These are phyloP conservation scores for Coemansia sp. DNA, from an alignment of 192 early-diverging fungal species.

Conservation along the genomic window DNA sequence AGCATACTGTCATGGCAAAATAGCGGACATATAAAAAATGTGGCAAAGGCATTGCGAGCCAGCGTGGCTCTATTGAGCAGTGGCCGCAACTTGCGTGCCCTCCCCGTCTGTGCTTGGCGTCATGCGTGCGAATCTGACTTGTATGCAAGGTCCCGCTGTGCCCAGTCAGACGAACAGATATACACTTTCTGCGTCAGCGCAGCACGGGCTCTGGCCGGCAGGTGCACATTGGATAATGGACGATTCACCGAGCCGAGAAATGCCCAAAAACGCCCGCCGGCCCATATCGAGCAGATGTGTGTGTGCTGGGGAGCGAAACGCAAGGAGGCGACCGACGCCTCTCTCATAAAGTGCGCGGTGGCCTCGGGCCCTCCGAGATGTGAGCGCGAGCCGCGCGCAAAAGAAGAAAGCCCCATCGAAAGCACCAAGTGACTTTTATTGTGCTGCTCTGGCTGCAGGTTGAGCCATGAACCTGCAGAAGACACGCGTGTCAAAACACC, in stretches of 20 bases:
- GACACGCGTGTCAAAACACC: neutral
- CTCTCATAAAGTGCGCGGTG: neutral
- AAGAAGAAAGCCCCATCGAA: neutral
- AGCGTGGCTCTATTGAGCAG: constrained; percentile 34
- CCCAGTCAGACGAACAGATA: constrained; percentile 7
- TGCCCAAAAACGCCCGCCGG: neutral
- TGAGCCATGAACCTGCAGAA: neutral
- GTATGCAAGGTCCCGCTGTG: neutral
- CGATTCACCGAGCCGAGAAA: constrained; percentile 16
- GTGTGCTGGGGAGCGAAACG: neutral
- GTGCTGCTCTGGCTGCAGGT: neutral
- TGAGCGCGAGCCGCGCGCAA: no score
- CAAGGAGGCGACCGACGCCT: neutral
- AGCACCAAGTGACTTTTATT: neutral
- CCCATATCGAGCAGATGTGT: neutral
- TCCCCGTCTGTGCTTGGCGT: neutral
- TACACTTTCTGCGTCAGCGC: neutral
- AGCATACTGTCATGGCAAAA: constrained; percentile 8
- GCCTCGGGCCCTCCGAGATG: neutral
- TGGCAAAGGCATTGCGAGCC: constrained; percentile 19
- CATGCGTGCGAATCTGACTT: constrained; percentile 1
- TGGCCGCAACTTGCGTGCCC: constrained; percentile 10
- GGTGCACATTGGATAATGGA: constrained; percentile 16
- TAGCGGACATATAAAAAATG: constrained; percentile 14
- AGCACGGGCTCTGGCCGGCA: constrained; percentile 8